A percentile compares a stretch with the other conserved stretches of the same genome.
Evolutionary conservation across 1,284 basidiomycete genomes (phyloP).

Genomic region (Laetiporus sulphureus): DNA sequence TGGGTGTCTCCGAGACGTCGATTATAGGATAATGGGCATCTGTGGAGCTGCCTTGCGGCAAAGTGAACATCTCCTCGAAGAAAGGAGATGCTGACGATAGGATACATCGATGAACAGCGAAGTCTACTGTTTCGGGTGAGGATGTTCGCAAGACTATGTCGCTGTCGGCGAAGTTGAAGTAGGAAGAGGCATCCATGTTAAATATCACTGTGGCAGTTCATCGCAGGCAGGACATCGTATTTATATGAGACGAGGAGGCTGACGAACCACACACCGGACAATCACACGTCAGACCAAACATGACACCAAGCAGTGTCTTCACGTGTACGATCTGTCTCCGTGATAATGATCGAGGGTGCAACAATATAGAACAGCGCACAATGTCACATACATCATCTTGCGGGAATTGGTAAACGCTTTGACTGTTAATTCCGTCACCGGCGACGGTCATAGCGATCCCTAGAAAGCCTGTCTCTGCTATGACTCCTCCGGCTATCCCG

Average conservation of each 20-base stretch:
- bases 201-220: neutral
- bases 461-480: slow-evolving; percentile 16
- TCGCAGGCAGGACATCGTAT: neutral
- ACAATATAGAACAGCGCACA: no score
- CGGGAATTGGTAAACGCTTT: no score
- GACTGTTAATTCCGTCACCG: no score
- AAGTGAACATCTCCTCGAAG: slow-evolving; percentile 60
- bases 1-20: slow-evolving; percentile 44
- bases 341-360: no score
- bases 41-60: slow-evolving; percentile 41
- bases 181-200: slow-evolving; percentile 15
- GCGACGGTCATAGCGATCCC: slow-evolving; percentile 14
- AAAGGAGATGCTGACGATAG: slow-evolving; percentile 58
- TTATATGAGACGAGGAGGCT: no score
- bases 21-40: slow-evolving; percentile 34
- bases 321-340: no score
- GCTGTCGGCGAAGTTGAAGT: slow-evolving; percentile 41
- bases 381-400: no score
- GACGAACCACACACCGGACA: no score
- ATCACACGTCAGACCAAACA: no score
- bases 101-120: slow-evolving; percentile 56
- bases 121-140: slow-evolving; percentile 30
- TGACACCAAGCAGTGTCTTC: no score
- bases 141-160: slow-evolving; percentile 49
- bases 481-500: slow-evolving; percentile 21